Percentiles rank a stretch among this genome's conserved stretches.
These are phyloP conservation scores for Emmonsiellopsis sp. DNA, from an alignment of 2,329 filamentous ascomycete genomes.

Conservation along the genomic window DNA sequence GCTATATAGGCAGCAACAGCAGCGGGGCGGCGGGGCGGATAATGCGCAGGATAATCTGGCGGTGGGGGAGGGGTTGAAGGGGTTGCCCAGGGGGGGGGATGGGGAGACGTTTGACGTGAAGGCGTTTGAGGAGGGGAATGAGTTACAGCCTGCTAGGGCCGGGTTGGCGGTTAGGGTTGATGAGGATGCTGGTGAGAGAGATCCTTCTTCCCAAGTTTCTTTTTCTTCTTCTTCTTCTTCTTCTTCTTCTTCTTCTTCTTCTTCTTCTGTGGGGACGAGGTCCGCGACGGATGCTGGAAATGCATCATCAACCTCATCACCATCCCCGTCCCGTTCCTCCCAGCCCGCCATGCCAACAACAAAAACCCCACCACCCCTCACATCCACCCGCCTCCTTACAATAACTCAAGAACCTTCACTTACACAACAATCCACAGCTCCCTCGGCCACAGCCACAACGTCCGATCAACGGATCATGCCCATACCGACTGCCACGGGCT, in stretches of 20 bases:
- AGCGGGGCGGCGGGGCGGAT: background rate
- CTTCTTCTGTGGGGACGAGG: background rate
- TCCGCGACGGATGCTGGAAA: too few relatives aligned
- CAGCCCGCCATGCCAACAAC: too few relatives aligned
- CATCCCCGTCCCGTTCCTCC: too few relatives aligned
- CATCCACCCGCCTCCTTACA: too few relatives aligned
- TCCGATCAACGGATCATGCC: too few relatives aligned
- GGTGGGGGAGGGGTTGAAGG: background rate
- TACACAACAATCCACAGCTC: too few relatives aligned
- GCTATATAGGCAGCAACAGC: slow-evolving; percentile 4
- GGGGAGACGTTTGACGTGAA: background rate
- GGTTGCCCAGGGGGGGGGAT: background rate
- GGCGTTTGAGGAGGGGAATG: slow-evolving; percentile 1
- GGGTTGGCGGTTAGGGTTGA: slow-evolving; percentile 1
- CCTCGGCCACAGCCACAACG: too few relatives aligned
- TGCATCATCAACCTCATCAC: too few relatives aligned
- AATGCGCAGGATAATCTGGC: background rate
- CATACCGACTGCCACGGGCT: too few relatives aligned
- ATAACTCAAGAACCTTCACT: too few relatives aligned
- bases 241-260: background rate
- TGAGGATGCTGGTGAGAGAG: background rate
- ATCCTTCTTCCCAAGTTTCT: too few relatives aligned
- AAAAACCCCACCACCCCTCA: too few relatives aligned
- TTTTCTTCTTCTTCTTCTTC: background rate
- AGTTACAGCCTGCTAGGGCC: background rate